Evolutionary conservation across 2,329 filamentous ascomycete genomes (phyloP), one percentile per base, ranked within the genome.

Genomic region (Fusarium secorum): DNA sequence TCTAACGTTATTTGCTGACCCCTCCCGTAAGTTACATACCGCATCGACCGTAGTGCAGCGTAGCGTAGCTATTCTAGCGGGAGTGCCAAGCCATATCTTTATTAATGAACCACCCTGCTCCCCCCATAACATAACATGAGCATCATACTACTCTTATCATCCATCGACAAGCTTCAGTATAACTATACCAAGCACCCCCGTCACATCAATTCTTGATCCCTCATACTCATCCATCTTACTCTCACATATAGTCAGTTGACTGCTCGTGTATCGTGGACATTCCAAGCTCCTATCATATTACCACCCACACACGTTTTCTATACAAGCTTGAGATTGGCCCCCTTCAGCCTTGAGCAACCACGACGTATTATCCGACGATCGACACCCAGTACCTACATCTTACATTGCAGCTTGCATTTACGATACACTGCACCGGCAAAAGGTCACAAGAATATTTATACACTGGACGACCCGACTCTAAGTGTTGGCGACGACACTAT

Each of bases 1-100:
- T 73, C 60, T 75, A n/a, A n/a, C n/a, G n/a, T n/a, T n/a, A 68
- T 64, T 75, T 74, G 63, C 72, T 75, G 60, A 74, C 72, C 73
- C 72, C 73, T 70, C 67, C 72, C 72, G 61, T 64, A 55, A 45
- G 52, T 45, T 45, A 57, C 48, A 54, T 49, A 57, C 51, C 53
- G 53, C 44, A 45, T 42, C 42, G 36, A 64, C 44, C 44, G 46
- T 35, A n/a, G n/a, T n/a, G n/a, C n/a, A 41, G 44, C 42, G 44
- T n/a, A 46, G 18, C 24, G 20, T 45, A 28, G 20, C 11, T 64
- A 49, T 58, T 60, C 59, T 63, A 54, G 61, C 26, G 33, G 44
- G 63, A 60, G 41, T 49, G 49, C 38, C 22, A 36, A 26, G 38
- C 48, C 52, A 70, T 64, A 60, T 72, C 69, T 70, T 70, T 66